phyloP scores from a whole-genome alignment of 306 rosid genomes.

The Cucumis melo region DNA sequence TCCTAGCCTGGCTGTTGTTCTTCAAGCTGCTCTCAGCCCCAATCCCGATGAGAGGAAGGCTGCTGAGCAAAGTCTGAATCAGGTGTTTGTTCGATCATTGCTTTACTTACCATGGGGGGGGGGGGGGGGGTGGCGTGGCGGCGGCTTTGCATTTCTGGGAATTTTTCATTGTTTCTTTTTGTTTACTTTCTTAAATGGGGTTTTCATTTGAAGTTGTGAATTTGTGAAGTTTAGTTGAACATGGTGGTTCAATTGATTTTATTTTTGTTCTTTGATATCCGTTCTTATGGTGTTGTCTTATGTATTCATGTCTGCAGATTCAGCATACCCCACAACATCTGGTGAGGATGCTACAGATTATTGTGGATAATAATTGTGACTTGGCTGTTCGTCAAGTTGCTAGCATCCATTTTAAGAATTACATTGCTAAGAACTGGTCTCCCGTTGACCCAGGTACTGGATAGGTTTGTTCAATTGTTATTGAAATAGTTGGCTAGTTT shows the following conservation, averaged over 20 bases:
- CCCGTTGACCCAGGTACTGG: conserved; percentile 57
- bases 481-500: conserved; percentile 1
- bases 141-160: not conserved
- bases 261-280: not conserved
- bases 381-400: conserved; percentile 91
- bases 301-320: conserved; percentile 30
- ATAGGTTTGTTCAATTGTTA: conserved; percentile 4
- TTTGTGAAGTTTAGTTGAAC: not conserved
- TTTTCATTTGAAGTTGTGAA: not conserved
- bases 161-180: not conserved
- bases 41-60: conserved; percentile 89
- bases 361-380: conserved; percentile 69
- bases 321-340: conserved; percentile 90
- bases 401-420: conserved; percentile 95
- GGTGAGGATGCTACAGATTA: conserved; percentile 76
- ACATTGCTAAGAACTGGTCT: conserved; percentile 83
- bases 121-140: not conserved
- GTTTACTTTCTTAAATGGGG: not conserved
- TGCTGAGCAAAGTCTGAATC: conserved; percentile 80
- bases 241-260: not conserved
- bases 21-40: conserved; percentile 89
- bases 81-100: conserved; percentile 29
- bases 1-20: conserved; percentile 44
- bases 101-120: not conserved
- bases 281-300: not conserved